Evolutionary conservation across 306 rosid species (phyloP).

Genomic region (Medicago ruthenica): DNA sequence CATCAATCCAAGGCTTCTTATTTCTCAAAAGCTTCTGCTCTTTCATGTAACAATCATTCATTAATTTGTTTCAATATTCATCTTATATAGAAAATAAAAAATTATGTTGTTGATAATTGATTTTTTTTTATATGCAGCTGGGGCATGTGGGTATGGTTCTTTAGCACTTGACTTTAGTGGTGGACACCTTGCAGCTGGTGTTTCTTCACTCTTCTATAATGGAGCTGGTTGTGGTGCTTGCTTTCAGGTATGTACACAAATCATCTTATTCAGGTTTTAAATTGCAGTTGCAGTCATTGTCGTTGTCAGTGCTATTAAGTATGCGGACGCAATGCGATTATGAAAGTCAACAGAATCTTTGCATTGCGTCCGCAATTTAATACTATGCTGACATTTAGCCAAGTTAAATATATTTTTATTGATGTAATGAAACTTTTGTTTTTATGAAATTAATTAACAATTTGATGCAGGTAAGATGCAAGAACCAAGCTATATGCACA

Average conservation of each 20-base stretch:
- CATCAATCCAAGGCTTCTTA: slow-evolving; percentile 65
- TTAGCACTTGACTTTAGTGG: slow-evolving; percentile 58
- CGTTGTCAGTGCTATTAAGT: neutral
- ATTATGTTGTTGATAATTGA: neutral
- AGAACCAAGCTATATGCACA: slow-evolving; percentile 55
- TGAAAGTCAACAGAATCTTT: neutral
- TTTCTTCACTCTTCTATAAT: slow-evolving; percentile 63
- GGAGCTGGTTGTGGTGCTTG: slow-evolving; percentile 96
- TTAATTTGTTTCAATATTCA: neutral
- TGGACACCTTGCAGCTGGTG: slow-evolving; percentile 73
- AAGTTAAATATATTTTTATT: neutral
- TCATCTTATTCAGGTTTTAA: neutral
- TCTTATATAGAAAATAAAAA: neutral
- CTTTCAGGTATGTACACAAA: slow-evolving; percentile 60
- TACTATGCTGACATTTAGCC: neutral
- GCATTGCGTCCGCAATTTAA: neutral
- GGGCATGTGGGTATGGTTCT: slow-evolving; percentile 94
- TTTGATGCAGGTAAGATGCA: slow-evolving; percentile 78
- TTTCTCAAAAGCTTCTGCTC: slow-evolving; percentile 61
- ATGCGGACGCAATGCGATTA: neutral
- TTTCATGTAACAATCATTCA: slow-evolving; percentile 60
- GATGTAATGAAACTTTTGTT: neutral
- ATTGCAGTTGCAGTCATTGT: neutral
- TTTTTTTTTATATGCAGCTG: slow-evolving; percentile 57
- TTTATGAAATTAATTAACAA: slow-evolving; percentile 3